Conservation (phyloP, 441 rosid genomes). For the Syzygium syzygioides region DNA sequence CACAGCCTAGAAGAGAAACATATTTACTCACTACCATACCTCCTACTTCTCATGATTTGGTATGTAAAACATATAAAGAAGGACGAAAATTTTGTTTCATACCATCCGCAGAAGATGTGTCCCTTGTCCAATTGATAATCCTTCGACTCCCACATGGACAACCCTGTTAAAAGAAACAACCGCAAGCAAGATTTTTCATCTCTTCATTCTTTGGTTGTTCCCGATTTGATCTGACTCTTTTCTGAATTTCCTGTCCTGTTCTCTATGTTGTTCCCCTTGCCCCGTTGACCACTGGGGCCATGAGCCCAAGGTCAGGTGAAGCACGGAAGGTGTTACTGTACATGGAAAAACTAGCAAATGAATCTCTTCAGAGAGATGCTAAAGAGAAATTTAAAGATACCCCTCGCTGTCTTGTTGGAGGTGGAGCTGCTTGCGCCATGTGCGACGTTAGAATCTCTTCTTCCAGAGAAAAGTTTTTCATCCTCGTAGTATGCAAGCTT, state of each 20-base stretch:
- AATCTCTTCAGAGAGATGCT: not conserved
- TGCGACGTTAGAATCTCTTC: constrained; percentile 40
- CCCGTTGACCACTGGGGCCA: not conserved
- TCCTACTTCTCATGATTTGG: not conserved
- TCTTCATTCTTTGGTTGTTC: not conserved
- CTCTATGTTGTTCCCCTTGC: not conserved
- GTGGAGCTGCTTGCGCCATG: constrained; percentile 22
- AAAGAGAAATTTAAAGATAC: constrained; percentile 14
- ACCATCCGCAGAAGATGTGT: not conserved
- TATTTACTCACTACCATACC: not conserved
- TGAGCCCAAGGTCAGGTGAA: not conserved
- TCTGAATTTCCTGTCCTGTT: not conserved
- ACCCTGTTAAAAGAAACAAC: not conserved
- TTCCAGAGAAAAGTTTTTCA: constrained; percentile 47
- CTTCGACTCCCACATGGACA: not conserved
- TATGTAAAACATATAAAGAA: not conserved
- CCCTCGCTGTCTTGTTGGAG: constrained; percentile 33
- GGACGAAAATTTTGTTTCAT: not conserved
- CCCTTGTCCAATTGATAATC: not conserved
- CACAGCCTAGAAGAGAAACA: not conserved
- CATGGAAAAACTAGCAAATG: not conserved
- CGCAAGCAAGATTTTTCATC: not conserved
- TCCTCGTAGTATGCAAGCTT: constrained; percentile 19
- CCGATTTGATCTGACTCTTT: not conserved
- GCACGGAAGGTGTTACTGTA: not conserved